phyloP scores from a whole-genome alignment of 2,329 filamentous ascomycete genomes.

The Aureobasidium sp. region DNA sequence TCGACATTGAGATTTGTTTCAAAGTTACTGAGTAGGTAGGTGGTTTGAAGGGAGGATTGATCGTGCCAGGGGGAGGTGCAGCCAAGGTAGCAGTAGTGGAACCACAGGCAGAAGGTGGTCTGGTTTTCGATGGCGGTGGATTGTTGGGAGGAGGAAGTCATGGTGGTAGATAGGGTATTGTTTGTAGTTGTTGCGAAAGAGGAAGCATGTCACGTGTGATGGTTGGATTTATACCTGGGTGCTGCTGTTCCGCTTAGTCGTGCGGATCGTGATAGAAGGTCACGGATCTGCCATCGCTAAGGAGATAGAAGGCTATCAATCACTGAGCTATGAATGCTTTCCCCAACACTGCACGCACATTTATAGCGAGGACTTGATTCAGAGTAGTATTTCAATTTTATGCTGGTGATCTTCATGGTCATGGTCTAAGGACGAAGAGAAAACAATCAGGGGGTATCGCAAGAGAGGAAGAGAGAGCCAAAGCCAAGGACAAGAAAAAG shows the following conservation, averaged over 20 bases:
- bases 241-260: background rate
- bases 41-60: background rate
- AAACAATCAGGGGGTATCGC: constrained; percentile 5
- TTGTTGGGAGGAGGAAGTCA: background rate
- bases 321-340: background rate
- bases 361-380: background rate
- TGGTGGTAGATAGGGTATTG: background rate
- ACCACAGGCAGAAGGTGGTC: background rate
- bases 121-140: background rate
- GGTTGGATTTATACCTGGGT: background rate
- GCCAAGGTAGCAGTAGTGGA: background rate
- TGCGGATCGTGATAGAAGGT: background rate
- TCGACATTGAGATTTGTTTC: background rate
- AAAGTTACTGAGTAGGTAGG: background rate
- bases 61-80: background rate
- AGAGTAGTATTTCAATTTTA: background rate
- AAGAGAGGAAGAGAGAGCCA: background rate
- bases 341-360: too few relatives aligned
- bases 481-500: background rate
- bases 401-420: background rate
- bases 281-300: background rate
- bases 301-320: background rate
- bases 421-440: background rate
- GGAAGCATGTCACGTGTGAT: background rate
- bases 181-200: background rate